A percentile compares a stretch with the other conserved stretches of the same genome.
These are phyloP conservation scores for Fusarium illudens DNA, from an alignment of 2,329 filamentous ascomycete species.

Conservation along the genomic window DNA sequence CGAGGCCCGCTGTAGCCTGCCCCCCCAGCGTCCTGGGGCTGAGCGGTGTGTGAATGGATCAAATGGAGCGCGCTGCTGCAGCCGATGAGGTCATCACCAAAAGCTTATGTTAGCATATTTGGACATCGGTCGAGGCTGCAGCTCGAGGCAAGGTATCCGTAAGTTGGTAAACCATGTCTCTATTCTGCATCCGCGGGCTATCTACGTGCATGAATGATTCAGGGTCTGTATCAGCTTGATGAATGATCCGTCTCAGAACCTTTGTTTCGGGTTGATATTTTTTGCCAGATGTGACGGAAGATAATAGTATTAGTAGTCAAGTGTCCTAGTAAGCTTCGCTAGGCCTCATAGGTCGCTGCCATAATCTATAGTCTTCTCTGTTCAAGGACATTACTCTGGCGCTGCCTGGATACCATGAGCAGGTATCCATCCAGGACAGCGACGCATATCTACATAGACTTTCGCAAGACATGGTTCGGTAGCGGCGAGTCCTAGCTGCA, in stretches of 20 bases:
- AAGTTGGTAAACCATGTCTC: background rate
- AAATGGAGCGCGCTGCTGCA: slow-evolving; percentile 12
- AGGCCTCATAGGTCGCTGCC: no score
- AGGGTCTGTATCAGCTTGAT: background rate
- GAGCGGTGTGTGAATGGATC: slow-evolving; percentile 31
- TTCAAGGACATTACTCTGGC: background rate
- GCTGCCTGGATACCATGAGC: background rate
- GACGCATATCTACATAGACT: background rate
- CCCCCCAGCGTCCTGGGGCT: no score
- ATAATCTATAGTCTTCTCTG: background rate
- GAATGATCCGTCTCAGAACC: background rate
- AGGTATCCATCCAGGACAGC: background rate
- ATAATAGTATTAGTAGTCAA: no score
- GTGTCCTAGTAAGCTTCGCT: no score
- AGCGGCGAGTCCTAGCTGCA: slow-evolving; percentile 9
- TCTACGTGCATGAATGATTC: background rate
- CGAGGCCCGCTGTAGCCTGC: background rate
- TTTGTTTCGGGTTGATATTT: background rate
- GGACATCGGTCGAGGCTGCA: slow-evolving; percentile 1
- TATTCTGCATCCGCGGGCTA: background rate
- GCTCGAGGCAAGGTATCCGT: background rate
- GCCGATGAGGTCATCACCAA: slow-evolving; percentile 38
- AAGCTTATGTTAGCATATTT: slow-evolving; percentile 24
- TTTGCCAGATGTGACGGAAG: background rate
- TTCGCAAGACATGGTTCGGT: background rate